Percentiles rank a stretch among this genome's conserved stretches.
Evolutionary conservation across 257 asterid species (phyloP).

Genomic region (Henckelia pumila): DNA sequence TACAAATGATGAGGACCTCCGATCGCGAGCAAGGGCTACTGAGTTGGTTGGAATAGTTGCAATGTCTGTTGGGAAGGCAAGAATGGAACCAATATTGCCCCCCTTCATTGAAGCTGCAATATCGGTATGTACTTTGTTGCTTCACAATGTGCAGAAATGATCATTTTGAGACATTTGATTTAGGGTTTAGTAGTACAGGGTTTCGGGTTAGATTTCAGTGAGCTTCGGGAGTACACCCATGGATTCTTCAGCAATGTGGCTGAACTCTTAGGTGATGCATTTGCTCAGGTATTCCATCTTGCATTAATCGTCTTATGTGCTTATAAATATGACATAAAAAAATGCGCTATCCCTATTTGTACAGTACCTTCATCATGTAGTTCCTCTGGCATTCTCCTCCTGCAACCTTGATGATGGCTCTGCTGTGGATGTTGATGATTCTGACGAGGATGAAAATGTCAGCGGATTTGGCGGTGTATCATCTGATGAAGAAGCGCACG

Average conservation of each 20-base stretch:
- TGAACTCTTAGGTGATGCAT: slow-evolving; percentile 85
- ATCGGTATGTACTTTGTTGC: slow-evolving; percentile 47
- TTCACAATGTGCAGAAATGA: slow-evolving; percentile 20
- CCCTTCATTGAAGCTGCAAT: slow-evolving; percentile 93
- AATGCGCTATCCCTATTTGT: slow-evolving; percentile 28
- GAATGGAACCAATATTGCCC: slow-evolving; percentile 87
- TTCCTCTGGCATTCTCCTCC: slow-evolving; percentile 77
- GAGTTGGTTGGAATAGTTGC: slow-evolving; percentile 96
- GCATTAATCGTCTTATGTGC: slow-evolving; percentile 20
- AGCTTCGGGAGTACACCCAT: slow-evolving; percentile 97
- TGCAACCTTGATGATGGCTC: slow-evolving; percentile 99
- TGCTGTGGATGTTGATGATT: slow-evolving; percentile 91
- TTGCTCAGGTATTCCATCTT: slow-evolving; percentile 63
- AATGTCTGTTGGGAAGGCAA: slow-evolving; percentile 87
- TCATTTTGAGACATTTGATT: slow-evolving; percentile 23
- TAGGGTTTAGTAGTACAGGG: slow-evolving; percentile 57
- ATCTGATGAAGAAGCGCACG: slow-evolving; percentile 97
- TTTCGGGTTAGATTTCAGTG: slow-evolving; percentile 84
- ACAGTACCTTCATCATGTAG: slow-evolving; percentile 96
- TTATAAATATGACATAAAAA: slow-evolving; percentile 25
- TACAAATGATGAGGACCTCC: slow-evolving; percentile 91
- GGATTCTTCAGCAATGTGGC: slow-evolving; percentile 96
- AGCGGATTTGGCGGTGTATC: slow-evolving; percentile 91
- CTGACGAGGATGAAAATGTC: slow-evolving; percentile 70
- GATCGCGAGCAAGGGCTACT: slow-evolving; percentile 97